Evolutionary conservation across 257 asterid genomes (phyloP).

Genomic region (Capsicum rhomboideum): DNA sequence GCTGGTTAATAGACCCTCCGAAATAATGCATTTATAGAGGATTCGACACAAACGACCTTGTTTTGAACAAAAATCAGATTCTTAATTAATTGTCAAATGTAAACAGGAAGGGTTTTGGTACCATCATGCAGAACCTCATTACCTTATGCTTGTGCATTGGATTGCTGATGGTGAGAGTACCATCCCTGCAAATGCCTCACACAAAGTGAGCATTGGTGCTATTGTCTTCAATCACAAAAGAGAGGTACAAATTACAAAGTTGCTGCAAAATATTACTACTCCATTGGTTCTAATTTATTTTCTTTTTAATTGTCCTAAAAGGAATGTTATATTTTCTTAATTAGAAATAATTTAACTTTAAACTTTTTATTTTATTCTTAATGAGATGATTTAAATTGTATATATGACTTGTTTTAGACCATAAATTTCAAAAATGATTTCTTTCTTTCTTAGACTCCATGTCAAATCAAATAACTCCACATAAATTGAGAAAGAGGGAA

Average conservation of each 20-base stretch:
- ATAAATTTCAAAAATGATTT: not conserved
- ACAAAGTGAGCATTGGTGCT: constrained; percentile 65
- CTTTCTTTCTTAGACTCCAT: not conserved
- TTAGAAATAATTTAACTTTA: no score
- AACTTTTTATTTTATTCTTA: no score
- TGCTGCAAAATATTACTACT: not conserved
- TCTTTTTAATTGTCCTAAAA: not conserved
- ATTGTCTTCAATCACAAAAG: constrained; percentile 56
- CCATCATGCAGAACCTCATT: constrained; percentile 77
- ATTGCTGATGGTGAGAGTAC: constrained; percentile 42
- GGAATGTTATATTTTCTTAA: not conserved
- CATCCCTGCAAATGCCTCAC: constrained; percentile 68
- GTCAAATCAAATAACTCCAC: not conserved
- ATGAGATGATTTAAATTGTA: not conserved
- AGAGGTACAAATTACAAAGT: constrained; percentile 34
- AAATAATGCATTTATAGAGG: no score
- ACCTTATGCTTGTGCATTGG: constrained; percentile 73
- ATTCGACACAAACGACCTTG: not conserved
- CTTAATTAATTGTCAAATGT: not conserved
- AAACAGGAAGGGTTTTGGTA: constrained; percentile 70
- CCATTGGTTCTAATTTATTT: not conserved
- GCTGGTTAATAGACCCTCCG: not conserved
- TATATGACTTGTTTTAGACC: not conserved
- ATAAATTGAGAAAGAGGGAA: no score
- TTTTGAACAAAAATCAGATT: no score